A percentile compares a stretch with the other conserved stretches of the same genome.
Evolutionary conservation across 169 alveolate genomes (phyloP).

Genomic region (Eimeria necatrix): DNA sequence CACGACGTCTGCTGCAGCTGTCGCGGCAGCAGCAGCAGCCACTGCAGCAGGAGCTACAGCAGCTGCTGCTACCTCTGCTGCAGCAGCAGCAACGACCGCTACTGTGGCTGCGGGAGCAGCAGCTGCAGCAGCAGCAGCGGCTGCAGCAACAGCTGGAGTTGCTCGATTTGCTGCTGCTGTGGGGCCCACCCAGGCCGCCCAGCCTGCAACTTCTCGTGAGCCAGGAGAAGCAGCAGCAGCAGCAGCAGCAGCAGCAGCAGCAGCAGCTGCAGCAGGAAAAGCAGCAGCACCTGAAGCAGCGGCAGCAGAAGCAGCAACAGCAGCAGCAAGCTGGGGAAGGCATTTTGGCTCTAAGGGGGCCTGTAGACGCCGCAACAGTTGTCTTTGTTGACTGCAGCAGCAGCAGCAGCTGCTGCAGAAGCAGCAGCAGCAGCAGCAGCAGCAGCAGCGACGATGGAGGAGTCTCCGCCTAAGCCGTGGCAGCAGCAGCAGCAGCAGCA

Average conservation of each 20-base stretch:
- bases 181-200: no score
- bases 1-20: neutral
- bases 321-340: neutral
- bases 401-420: neutral
- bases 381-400: neutral
- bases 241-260: neutral
- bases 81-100: neutral
- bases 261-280: neutral
- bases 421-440: conserved; percentile 9
- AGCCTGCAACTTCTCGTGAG: no score
- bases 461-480: conserved; percentile 38
- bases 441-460: conserved; percentile 20
- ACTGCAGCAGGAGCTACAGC: neutral
- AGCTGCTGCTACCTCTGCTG: neutral
- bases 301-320: neutral
- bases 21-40: neutral
- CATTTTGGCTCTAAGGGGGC: neutral
- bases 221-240: neutral
- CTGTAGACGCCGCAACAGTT: neutral
- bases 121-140: conserved; percentile 33
- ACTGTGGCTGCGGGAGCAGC: neutral
- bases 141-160: neutral
- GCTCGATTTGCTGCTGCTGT: no score
- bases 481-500: conserved; percentile 27
- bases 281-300: neutral